Conservation (phyloP, 257 asterid genomes). For the Euphrasia confusa region DNA sequence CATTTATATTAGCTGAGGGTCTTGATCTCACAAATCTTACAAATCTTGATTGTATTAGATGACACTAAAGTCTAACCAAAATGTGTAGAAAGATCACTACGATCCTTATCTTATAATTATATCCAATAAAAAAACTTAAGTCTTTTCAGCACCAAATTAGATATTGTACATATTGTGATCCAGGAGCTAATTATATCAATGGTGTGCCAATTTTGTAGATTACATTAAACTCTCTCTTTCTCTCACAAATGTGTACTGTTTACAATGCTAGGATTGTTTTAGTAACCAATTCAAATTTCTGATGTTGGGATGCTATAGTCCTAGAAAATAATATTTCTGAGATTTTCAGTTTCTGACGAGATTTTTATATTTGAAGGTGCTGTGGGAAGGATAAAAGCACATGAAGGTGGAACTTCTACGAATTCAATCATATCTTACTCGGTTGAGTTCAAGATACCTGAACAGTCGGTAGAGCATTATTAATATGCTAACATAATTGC, state of each 20-base stretch:
- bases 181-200: background rate
- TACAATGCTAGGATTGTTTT: background rate
- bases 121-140: background rate
- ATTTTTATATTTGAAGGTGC: slow-evolving; percentile 42
- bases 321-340: background rate
- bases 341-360: slow-evolving; percentile 4
- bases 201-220: background rate
- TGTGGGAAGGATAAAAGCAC: slow-evolving; percentile 59
- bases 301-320: background rate
- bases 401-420: slow-evolving; percentile 21
- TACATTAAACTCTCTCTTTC: background rate
- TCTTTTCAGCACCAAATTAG: background rate
- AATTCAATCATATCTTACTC: background rate
- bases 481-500: background rate
- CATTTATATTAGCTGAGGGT: slow-evolving; percentile 5
- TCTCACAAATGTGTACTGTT: background rate
- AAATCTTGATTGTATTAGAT: background rate
- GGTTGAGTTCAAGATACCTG: background rate
- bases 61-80: background rate
- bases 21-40: slow-evolving; percentile 3
- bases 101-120: background rate
- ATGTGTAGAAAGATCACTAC: background rate
- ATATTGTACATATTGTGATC: background rate
- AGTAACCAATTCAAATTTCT: background rate
- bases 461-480: background rate